phyloP scores from a whole-genome alignment of 208 protist genomes.

The Leptomonas seymouri region DNA sequence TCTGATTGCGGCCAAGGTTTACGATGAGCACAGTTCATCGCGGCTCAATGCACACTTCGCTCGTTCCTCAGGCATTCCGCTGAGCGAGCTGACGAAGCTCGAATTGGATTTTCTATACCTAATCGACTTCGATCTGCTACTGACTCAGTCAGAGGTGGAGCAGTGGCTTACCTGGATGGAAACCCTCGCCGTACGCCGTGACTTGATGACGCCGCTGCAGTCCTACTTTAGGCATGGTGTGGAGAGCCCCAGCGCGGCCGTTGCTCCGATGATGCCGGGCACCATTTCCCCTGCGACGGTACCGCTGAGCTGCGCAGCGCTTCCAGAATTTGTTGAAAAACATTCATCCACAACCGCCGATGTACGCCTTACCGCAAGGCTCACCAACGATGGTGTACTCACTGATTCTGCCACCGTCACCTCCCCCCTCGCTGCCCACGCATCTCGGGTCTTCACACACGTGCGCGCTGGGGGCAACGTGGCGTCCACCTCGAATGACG shows the following conservation, averaged over 20 bases:
- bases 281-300: background rate
- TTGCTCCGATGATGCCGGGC: background rate
- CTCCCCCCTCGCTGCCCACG: slow-evolving; percentile 1
- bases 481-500: background rate
- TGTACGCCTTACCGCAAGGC: slow-evolving; percentile 11
- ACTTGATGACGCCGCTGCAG: slow-evolving; percentile 57
- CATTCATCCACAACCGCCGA: slow-evolving; percentile 1
- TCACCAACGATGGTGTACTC: slow-evolving; percentile 13
- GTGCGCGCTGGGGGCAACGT: slow-evolving; percentile 12
- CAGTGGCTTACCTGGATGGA: slow-evolving; percentile 84
- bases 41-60: slow-evolving; percentile 66
- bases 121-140: slow-evolving; percentile 77
- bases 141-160: slow-evolving; percentile 78
- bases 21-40: slow-evolving; percentile 65
- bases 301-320: background rate
- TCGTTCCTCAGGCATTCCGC: slow-evolving; percentile 53
- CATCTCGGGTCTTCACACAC: slow-evolving; percentile 17
- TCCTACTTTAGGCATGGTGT: slow-evolving; percentile 48
- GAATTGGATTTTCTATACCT: slow-evolving; percentile 90
- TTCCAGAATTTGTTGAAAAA: background rate
- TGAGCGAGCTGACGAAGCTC: slow-evolving; percentile 60
- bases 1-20: slow-evolving; percentile 88
- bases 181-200: slow-evolving; percentile 47
- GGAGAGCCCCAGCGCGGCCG: background rate
- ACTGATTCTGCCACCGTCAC: slow-evolving; percentile 7